Evolutionary conservation across 2,329 filamentous ascomycete species (phyloP).

Genomic region (Fusarium sp.): DNA sequence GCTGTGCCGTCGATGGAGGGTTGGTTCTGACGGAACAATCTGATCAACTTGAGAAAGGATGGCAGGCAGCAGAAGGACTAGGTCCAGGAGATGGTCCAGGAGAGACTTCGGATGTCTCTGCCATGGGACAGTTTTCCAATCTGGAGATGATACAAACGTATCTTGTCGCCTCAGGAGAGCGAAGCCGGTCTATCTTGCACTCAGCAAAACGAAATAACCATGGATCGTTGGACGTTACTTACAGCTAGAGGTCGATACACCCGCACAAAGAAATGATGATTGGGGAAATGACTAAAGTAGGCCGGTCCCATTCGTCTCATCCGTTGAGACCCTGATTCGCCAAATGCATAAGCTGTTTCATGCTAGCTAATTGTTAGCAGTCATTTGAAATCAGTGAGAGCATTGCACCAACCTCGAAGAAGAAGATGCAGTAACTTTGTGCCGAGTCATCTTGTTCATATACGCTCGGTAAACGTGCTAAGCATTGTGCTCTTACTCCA

Average conservation of each 20-base stretch:
- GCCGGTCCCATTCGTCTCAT: slow-evolving; percentile 54
- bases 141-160: slow-evolving; percentile 60
- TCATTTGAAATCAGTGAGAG: background rate
- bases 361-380: slow-evolving; percentile 50
- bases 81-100: slow-evolving; percentile 63
- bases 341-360: slow-evolving; percentile 53
- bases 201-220: slow-evolving; percentile 23
- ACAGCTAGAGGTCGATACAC: slow-evolving; percentile 64
- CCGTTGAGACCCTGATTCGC: slow-evolving; percentile 50
- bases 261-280: slow-evolving; percentile 66
- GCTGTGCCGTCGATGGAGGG: slow-evolving; percentile 53
- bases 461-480: slow-evolving; percentile 52
- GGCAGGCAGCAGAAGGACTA: slow-evolving; percentile 57
- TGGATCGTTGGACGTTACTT: slow-evolving; percentile 43
- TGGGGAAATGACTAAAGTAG: slow-evolving; percentile 60
- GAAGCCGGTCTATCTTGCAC: slow-evolving; percentile 51
- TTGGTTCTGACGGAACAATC: slow-evolving; percentile 51
- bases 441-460: slow-evolving; percentile 43
- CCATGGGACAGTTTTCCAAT: slow-evolving; percentile 64
- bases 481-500: slow-evolving; percentile 54
- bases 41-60: slow-evolving; percentile 58
- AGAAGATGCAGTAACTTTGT: slow-evolving; percentile 59
- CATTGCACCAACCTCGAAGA: slow-evolving; percentile 59
- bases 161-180: slow-evolving; percentile 60
- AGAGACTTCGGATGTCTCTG: slow-evolving; percentile 59